A percentile compares a stretch with the other conserved stretches of the same genome.
Evolutionary conservation across 192 early-diverging fungal genomes (phyloP).

Genomic region (Mortierella hygrophila): DNA sequence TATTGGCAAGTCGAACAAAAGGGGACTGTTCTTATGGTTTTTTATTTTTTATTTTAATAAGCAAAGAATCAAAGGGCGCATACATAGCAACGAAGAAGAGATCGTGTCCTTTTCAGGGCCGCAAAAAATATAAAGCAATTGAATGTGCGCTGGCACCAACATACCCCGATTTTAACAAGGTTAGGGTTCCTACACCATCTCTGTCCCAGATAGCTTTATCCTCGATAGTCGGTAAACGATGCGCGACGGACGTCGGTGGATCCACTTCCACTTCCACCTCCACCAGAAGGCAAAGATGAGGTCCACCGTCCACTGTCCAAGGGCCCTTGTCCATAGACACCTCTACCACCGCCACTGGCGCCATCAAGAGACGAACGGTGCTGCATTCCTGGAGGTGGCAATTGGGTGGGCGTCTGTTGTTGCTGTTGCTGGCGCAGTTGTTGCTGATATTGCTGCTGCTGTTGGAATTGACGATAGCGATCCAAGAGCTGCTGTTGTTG

Average conservation of each 20-base stretch:
- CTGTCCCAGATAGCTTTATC: neutral
- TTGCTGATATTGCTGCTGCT: constrained; percentile 9
- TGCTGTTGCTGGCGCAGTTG: neutral
- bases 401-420: neutral
- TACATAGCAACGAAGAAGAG: neutral
- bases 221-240: constrained; percentile 9
- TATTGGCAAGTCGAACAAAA: neutral
- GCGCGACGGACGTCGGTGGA: neutral
- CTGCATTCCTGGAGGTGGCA: neutral
- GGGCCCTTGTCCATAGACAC: neutral
- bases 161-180: neutral
- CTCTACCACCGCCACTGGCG: too few relatives aligned
- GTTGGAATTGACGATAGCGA: constrained; percentile 5
- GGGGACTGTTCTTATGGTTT: neutral
- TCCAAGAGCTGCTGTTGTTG: constrained; percentile 2
- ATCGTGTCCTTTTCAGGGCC: neutral
- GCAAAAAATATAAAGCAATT: neutral
- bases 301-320: neutral
- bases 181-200: neutral
- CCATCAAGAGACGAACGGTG: neutral
- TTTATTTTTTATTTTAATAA: neutral
- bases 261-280: neutral
- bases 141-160: neutral
- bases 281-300: neutral
- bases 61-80: neutral